These are phyloP conservation scores for Oenanthe javanica DNA, from an alignment of 140 eudicot species.

Conservation along the genomic window DNA sequence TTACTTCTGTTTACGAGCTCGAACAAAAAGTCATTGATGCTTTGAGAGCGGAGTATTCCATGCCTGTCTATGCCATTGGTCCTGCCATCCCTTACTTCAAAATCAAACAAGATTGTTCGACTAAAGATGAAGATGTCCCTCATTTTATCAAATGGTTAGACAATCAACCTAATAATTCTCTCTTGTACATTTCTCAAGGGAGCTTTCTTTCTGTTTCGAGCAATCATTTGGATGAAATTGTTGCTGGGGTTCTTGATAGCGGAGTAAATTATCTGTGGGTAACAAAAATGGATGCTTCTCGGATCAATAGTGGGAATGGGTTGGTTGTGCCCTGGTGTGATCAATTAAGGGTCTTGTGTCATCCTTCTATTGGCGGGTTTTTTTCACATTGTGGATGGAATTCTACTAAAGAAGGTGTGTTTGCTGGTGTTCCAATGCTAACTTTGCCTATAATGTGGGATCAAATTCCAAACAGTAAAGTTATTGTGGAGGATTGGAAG, in stretches of 20 bases:
- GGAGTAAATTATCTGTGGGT: constrained; percentile 64
- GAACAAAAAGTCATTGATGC: constrained; percentile 43
- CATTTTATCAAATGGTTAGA: constrained; percentile 54
- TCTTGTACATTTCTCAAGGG: constrained; percentile 76
- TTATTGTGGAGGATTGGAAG: constrained; percentile 70
- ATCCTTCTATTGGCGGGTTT: constrained; percentile 62
- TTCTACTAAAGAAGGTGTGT: constrained; percentile 62
- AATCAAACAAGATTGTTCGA: neutral
- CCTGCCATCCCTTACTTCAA: constrained; percentile 56
- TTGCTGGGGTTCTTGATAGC: constrained; percentile 43
- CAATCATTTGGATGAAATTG: constrained; percentile 63
- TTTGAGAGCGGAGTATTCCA: constrained; percentile 23
- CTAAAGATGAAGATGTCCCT: neutral
- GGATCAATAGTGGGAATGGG: constrained; percentile 27
- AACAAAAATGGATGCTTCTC: constrained; percentile 33
- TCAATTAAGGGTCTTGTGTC: constrained; percentile 64
- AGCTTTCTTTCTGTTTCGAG: constrained; percentile 64
- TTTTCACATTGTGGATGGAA: constrained; percentile 96
- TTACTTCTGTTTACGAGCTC: constrained; percentile 47
- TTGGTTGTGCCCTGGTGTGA: constrained; percentile 76
- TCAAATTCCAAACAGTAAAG: constrained; percentile 55
- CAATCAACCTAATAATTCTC: constrained; percentile 39
- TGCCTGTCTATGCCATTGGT: constrained; percentile 49
- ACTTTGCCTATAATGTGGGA: constrained; percentile 56
- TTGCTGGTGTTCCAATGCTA: constrained; percentile 61